Evolutionary conservation across 768 basidiomycete species (phyloP).

Genomic region (Mycena maculata): DNA sequence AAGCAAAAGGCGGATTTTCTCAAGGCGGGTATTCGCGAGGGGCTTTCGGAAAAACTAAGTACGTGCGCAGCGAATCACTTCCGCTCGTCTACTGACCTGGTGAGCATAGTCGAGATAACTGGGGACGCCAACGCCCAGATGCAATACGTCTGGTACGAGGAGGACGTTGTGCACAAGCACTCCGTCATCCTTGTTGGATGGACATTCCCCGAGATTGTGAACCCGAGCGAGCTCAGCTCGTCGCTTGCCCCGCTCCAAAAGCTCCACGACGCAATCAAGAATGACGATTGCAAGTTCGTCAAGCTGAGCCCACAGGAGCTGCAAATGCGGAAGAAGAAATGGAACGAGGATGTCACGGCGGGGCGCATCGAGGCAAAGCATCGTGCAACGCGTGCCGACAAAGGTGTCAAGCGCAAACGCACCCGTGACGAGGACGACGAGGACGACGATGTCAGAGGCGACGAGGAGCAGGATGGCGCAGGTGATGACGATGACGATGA

Average conservation of each 20-base stretch:
- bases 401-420: too few species aligned
- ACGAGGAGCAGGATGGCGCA: too few species aligned
- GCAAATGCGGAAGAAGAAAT: neutral
- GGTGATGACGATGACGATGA: too few species aligned
- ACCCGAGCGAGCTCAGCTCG: constrained; percentile 10
- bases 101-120: constrained; percentile 17
- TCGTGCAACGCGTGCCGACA: too few species aligned
- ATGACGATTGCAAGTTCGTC: constrained; percentile 4
- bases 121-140: constrained; percentile 28
- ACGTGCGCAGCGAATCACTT: neutral
- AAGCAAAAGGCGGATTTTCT: constrained; percentile 3
- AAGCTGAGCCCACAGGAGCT: neutral
- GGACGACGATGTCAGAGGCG: too few species aligned
- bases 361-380: neutral
- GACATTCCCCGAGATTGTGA: too few species aligned
- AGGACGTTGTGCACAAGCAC: too few species aligned
- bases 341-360: neutral
- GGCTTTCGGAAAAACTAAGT: neutral
- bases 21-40: neutral
- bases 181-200: too few species aligned
- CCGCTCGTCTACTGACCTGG: too few species aligned
- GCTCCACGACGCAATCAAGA: neutral
- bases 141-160: too few species aligned
- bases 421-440: too few species aligned
- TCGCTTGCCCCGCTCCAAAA: neutral